These are phyloP conservation scores for Emericellopsis terricola DNA, from an alignment of 495 filamentous ascomycete genomes.

Conservation along the genomic window DNA sequence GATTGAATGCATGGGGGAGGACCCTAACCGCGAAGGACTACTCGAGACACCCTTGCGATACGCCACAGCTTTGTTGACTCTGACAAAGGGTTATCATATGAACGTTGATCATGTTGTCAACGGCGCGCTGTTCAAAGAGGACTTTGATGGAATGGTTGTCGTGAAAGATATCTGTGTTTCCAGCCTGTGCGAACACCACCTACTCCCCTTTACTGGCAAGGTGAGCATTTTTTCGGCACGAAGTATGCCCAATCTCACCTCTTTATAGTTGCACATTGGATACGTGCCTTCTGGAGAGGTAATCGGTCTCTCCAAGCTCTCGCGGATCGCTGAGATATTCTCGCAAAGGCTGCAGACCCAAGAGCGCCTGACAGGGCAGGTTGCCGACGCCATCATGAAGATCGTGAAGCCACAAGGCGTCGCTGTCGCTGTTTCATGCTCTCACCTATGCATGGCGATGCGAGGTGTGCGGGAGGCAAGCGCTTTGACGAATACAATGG, in stretches of 20 bases:
- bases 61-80: constrained; percentile 74
- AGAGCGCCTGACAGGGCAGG: constrained; percentile 69
- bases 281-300: constrained; percentile 62
- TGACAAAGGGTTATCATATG: constrained; percentile 80
- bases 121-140: constrained; percentile 71
- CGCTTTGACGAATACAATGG: constrained; percentile 64
- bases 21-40: constrained; percentile 62
- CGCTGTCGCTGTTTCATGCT: constrained; percentile 70
- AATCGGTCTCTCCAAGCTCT: constrained; percentile 66
- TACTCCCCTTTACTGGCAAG: constrained; percentile 75
- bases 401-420: constrained; percentile 65
- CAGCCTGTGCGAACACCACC: constrained; percentile 71
- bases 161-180: constrained; percentile 78
- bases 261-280: constrained; percentile 61
- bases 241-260: constrained; percentile 4
- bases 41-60: constrained; percentile 58
- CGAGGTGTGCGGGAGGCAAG: constrained; percentile 63
- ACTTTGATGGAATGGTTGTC: constrained; percentile 71
- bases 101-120: constrained; percentile 65
- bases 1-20: constrained; percentile 69
- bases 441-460: constrained; percentile 77
- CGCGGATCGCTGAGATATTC: constrained; percentile 75
- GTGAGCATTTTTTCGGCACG: constrained; percentile 18
- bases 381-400: constrained; percentile 63
- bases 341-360: constrained; percentile 67